Conservation (phyloP, 2,329 filamentous ascomycete genomes). For the Mycosphaerelloides madeirae region DNA sequence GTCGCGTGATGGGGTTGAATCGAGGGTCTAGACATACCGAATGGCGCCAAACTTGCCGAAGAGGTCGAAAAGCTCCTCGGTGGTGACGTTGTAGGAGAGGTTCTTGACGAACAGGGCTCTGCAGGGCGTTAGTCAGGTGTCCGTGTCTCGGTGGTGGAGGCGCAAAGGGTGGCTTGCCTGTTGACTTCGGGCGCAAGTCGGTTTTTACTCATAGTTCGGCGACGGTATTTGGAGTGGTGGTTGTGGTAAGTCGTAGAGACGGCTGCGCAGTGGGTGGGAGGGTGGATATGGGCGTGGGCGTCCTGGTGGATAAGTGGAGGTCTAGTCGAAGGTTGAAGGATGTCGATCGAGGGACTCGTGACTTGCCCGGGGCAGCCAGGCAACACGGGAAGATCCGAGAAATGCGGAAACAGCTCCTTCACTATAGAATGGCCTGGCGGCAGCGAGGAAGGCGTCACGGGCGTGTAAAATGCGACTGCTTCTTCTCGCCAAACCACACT, state of each 20-base stretch:
- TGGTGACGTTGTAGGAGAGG: constrained; percentile 98
- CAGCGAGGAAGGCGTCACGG: too few species aligned
- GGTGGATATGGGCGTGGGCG: neutral
- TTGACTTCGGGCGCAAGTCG: constrained; percentile 99
- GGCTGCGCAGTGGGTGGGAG: neutral
- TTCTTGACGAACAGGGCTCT: constrained; percentile 99
- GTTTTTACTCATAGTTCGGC: constrained; percentile 82
- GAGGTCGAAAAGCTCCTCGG: constrained; percentile 96
- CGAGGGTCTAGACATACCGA: constrained; percentile 51
- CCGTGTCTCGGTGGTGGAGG: constrained; percentile 2
- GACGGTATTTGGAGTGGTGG: neutral
- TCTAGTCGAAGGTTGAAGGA: too few species aligned
- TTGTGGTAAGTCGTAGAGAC: constrained; percentile 9
- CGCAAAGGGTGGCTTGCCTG: constrained; percentile 59
- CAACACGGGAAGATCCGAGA: too few species aligned
- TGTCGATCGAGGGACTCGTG: too few species aligned
- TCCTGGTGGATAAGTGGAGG: neutral
- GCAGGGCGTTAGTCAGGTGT: neutral
- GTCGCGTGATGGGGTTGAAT: constrained; percentile 4
- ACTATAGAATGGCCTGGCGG: too few species aligned
- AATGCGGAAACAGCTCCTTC: too few species aligned
- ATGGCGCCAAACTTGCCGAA: constrained; percentile 69
- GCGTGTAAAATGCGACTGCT: too few species aligned
- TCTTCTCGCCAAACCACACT: too few species aligned
- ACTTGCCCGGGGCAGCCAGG: too few species aligned